Base-by-base conservation (phyloP, 768 basidiomycete genomes). In the Fomitopsis serialis region DNA sequence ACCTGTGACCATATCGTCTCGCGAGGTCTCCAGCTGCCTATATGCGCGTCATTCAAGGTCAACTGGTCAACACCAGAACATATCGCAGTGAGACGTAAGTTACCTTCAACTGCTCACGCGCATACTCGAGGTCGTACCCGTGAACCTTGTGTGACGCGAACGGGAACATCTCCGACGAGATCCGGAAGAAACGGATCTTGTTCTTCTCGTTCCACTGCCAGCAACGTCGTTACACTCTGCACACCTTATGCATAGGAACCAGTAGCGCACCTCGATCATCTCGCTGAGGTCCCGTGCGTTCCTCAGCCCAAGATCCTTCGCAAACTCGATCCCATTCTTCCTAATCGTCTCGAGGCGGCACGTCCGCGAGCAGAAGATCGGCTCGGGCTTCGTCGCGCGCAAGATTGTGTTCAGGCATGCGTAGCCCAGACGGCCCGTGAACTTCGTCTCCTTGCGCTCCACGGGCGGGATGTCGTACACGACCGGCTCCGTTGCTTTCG, bases 121-220 rank as follows among this genome's bases (percentile, higher is more conserved):
- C 92, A 54, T 89, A 94, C 8, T 81, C 78, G 23, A 98, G 76
- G 15, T 82, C 78, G 67, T 98, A 97, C 0, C 92, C 92, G 61
- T 92, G 81, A 19, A 74, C 76, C 17, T 70, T 74, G 59, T 98
- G 95, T 1, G 88, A 89, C 0, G 93, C 92, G 61, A 87, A 97
- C 1, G 94, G 93, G 68, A 97, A 96, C 81, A 97, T 85, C 58
- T 93, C 90, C 8, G 91, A 92, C 0, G 92, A 94, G 58, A 96
- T 66, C 43, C 93, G 81, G 71, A 95, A 81, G 69, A 94, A 96
- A n/a, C 79, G 80, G 51, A 96, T 93, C 49, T 74, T 70, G 68
- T 96, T 90, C 45, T 79, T 78, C 66, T 92, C 93, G 63, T 96
- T 97, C 94, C 94, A 97, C 70, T 69, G 47, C 34, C 9, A 23